Base-by-base conservation (phyloP, 2,329 filamentous ascomycete genomes). In the Neonectria sp. region DNA sequence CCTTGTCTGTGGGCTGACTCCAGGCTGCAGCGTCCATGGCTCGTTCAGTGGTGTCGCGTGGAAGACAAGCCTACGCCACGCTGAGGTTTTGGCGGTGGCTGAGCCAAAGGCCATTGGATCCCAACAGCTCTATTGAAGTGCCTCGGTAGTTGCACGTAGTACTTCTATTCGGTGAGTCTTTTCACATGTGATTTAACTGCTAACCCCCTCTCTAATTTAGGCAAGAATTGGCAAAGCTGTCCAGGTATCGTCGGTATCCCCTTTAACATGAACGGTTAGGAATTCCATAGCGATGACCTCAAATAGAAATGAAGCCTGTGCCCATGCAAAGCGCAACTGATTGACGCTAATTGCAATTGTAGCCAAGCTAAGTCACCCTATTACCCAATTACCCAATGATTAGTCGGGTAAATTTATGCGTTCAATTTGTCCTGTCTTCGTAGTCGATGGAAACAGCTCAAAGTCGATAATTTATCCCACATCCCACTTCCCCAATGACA, bases 401-500 rank as follows among this genome's bases (percentile, higher is more conserved):
- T 12, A 33, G 3, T 11, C 31, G 31, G 11, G 31, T 33, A 33
- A 9, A 33, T 11, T 37, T 17, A 17, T 17, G 15, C 15, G 15
- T 13, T 40, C 8, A 1, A 6, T 17, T 17, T 40, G 6, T 40
- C 15, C 15, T 17, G 37, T 40, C 37, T 40, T 17, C 6, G 17
- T 17, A 40, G 37, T n/a, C 35, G 6, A n/a, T 31, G 25, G 9
- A 51, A 31, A 2, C 24, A 25, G 12, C 46, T n/a, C 7, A 49
- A 29, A 35, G 15, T 13, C 49, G n/a, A 7, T 24, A 33, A 40
- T 43, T 64, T 64, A 66, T 66, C 63, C 63, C 63, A 66, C 63
- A 61, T 62, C 63, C 63, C 63, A 62, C 58, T 52, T 27, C n/a
- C 15, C 7, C 9, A 58, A 73, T 73, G 67, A n/a, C 71, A 71